These are phyloP conservation scores for Spergularia bocconei DNA, from an alignment of 148 eudicot genomes.

Conservation along the genomic window DNA sequence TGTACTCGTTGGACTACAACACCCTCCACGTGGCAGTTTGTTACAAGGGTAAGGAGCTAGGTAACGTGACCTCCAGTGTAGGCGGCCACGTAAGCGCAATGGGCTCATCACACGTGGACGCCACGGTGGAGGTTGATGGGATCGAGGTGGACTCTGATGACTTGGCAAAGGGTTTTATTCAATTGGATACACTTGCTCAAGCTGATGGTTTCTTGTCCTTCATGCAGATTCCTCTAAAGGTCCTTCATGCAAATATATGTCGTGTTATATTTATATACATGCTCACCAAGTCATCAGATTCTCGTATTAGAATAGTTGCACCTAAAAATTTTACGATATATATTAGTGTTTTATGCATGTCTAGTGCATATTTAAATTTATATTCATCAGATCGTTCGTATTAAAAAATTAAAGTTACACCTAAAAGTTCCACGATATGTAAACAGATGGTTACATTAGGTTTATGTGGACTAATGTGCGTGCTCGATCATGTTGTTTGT, in stretches of 20 bases:
- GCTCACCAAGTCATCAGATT: too few species aligned
- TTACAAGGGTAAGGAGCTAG: conserved; percentile 64
- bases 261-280: too few species aligned
- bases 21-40: conserved; percentile 42
- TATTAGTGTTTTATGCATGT: too few species aligned
- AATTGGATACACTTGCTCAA: conserved; percentile 50
- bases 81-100: conserved; percentile 51
- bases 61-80: conserved; percentile 45
- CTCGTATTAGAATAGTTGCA: too few species aligned
- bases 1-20: conserved; percentile 44
- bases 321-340: too few species aligned
- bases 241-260: too few species aligned
- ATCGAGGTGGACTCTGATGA: conserved; percentile 49
- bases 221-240: conserved; percentile 52
- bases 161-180: conserved; percentile 50
- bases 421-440: too few species aligned
- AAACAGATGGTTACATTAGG: too few species aligned
- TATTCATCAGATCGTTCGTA: too few species aligned
- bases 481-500: background rate
- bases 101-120: conserved; percentile 61
- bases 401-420: too few species aligned
- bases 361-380: too few species aligned
- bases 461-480: background rate
- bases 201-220: conserved; percentile 46
- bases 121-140: conserved; percentile 43